Evolutionary conservation across 257 asterid species (phyloP), one percentile per base, ranked within the genome.

Genomic region (Nicotiana tomentosiformis): DNA sequence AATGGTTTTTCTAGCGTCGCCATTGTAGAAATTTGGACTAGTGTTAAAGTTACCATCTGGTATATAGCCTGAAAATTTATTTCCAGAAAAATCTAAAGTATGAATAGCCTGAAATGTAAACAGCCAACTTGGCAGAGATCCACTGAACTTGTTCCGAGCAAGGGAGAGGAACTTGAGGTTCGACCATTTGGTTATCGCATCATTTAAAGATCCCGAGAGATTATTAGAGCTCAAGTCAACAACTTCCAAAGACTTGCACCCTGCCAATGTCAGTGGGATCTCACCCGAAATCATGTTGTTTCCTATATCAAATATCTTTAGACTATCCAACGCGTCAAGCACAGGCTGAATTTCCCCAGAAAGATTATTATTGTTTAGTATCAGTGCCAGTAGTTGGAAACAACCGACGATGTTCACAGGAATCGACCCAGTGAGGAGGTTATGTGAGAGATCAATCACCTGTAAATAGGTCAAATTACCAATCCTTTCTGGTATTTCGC

Each of bases 281-380:
- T 96, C 98, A 58, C 99, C 98, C 7, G 97, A 92, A 35, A 96
- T 93, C 68, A 67, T 89, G 80, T 94, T 94, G 89, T 89, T 90
- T 79, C 98, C 89, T 14, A 96, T 86, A 65, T 89, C 91, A 89
- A 96, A 85, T 79, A 94, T 87, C 85, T 88, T 93, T 85, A 96
- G 82, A 86, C 98, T 93, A 82, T 96, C 98, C 88, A 96, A 83
- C 1, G 99, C 99, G 29, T 96, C 98, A 8, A 96, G 95, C 92
- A 94, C 99, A 0, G 98, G 99, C n/a, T 90, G 98, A 60, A 96
- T 91, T 86, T 91, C 97, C 16, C 98, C 99, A 3, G 99, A 94
- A 64, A 96, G 91, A 82, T 93, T 92, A 89, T 96, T 96, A 89
- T 87, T 85, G 89, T 89, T 93, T 61, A 96, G 88, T 84, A 87